Evolutionary conservation across 2,329 filamentous ascomycete genomes (phyloP).

Genomic region (Penicillium sp.): DNA sequence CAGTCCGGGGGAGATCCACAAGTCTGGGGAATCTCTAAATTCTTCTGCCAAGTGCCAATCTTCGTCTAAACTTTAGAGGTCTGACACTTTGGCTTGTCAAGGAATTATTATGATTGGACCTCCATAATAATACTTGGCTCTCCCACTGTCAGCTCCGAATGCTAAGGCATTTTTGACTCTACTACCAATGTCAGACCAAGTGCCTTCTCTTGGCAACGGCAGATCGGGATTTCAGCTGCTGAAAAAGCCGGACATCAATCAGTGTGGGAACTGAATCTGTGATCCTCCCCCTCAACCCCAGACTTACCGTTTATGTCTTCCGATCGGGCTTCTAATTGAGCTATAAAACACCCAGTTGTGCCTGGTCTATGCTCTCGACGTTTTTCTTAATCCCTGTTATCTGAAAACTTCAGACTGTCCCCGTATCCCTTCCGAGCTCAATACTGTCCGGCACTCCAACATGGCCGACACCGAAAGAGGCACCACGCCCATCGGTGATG

Average conservation of each 20-base stretch:
- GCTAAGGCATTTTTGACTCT: neutral
- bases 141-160: neutral
- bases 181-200: neutral
- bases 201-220: conserved; percentile 13
- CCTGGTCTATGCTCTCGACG: neutral
- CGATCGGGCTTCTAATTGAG: neutral
- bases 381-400: neutral
- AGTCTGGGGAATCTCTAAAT: conserved; percentile 11
- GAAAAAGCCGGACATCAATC: neutral
- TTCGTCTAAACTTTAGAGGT: neutral
- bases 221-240: neutral
- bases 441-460: neutral
- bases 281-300: conserved; percentile 12
- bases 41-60: neutral
- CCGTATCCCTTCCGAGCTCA: neutral
- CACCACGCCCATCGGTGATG: conserved; percentile 18
- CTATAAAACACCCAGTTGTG: conserved; percentile 4
- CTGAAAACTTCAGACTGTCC: neutral
- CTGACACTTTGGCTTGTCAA: neutral
- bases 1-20: conserved; percentile 1
- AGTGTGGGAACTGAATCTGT: neutral
- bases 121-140: neutral
- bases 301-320: neutral
- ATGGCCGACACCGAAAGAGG: conserved; percentile 12
- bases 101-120: neutral